Base-by-base conservation (phyloP, 768 basidiomycete genomes). In the Pholiota molesta region DNA sequence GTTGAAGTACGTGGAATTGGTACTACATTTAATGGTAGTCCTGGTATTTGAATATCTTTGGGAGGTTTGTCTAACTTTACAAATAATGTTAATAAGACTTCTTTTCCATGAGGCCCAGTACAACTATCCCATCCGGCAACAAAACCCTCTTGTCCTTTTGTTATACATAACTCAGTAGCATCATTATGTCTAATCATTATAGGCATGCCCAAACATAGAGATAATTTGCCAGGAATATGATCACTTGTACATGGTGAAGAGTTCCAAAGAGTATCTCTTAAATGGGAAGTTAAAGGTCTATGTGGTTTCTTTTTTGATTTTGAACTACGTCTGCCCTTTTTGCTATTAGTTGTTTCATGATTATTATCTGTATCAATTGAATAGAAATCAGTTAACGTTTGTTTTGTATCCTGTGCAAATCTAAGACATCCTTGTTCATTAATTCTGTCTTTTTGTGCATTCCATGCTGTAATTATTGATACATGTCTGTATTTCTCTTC, bases 111-210 rank as follows among this genome's bases (percentile, higher is more conserved):
- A 2, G 61, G 26, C 0, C 73, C 68, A 14, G 39, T 31, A 8
- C 16, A 23, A 11, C 54, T 51, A 29, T 70, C 44, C 78, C 77
- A 79, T 16, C 69, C 73, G 60, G 57, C 52, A 3, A 77, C 75
- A 57, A 53, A 44, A 0, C 63, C 76, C 54, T 75, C 73, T 57
- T 74, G 72, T 1, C 74, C 74, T 40, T 72, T 73, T 3, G 75
- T 75, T 1, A 77, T 75, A 57, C 71, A 71, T 5, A 74, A 51
- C 45, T 76, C 75, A 4, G 74, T 75, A 2, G 76, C 74, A 53
- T 61, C 60, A 66, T 78, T 78, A 44, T 68, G 47, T 16, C 67
- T 52, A 10, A 77, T 70, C 58, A 75, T 72, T 0, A 77, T 63
- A 19, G 79, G 78, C 52, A 76, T 63, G 1, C 74, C 75, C 16